phyloP scores from a whole-genome alignment of 2,329 filamentous ascomycete genomes.

The Alternaria longipes region DNA sequence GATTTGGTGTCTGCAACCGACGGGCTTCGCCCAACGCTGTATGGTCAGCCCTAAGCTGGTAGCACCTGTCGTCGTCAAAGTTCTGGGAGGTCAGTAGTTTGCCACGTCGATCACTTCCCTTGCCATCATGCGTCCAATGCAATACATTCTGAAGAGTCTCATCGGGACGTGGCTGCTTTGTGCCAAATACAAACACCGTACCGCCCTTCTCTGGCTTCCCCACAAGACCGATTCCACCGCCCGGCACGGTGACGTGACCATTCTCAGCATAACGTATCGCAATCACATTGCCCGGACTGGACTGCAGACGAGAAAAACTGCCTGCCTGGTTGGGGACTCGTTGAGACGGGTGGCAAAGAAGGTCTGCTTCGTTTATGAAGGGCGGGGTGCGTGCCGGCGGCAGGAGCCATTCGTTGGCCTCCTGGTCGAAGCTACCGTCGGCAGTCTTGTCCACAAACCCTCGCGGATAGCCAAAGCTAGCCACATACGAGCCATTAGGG shows the following conservation, averaged over 20 bases:
- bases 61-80: slow-evolving; percentile 88
- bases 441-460: slow-evolving; percentile 2
- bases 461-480: slow-evolving; percentile 6
- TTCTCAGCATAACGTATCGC: slow-evolving; percentile 11
- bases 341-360: slow-evolving; percentile 1
- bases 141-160: slow-evolving; percentile 7
- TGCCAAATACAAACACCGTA: slow-evolving; percentile 15
- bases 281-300: background rate
- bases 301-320: slow-evolving; percentile 8
- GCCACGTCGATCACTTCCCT: slow-evolving; percentile 3
- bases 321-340: slow-evolving; percentile 11
- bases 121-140: slow-evolving; percentile 10
- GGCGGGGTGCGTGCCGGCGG: background rate
- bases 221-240: background rate
- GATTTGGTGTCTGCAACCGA: slow-evolving; percentile 63
- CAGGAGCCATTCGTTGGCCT: slow-evolving; percentile 2
- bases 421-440: slow-evolving; percentile 1
- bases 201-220: slow-evolving; percentile 8
- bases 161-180: slow-evolving; percentile 1
- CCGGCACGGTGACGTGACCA: slow-evolving; percentile 4
- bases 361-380: background rate
- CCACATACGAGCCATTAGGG: slow-evolving; percentile 1
- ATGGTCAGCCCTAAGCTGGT: slow-evolving; percentile 71
- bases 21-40: slow-evolving; percentile 65
- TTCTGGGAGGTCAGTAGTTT: slow-evolving; percentile 58